A percentile compares a stretch with the other conserved stretches of the same genome.
Conservation (phyloP, 495 filamentous ascomycete genomes). For the Hamigera avellanea region DNA sequence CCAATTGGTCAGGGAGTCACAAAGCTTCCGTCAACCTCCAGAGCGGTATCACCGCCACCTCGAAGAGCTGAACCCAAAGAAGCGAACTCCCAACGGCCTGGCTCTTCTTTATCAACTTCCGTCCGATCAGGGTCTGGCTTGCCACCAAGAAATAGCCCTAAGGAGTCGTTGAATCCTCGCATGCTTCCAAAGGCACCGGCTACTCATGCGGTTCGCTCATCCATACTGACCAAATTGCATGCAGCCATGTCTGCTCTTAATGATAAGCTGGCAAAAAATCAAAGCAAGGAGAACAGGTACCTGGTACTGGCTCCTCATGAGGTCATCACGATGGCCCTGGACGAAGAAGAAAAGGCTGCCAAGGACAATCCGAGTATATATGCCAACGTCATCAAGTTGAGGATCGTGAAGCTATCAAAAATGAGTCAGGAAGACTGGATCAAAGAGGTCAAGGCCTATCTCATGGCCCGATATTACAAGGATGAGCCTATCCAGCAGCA, state of each 20-base stretch:
- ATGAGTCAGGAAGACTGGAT: constrained; percentile 60
- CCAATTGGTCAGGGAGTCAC: not conserved
- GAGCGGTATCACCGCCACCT: constrained; percentile 33
- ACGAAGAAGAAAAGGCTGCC: constrained; percentile 74
- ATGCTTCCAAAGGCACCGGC: constrained; percentile 62
- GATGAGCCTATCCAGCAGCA: constrained; percentile 14
- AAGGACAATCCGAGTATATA: constrained; percentile 58
- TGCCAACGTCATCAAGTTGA: constrained; percentile 66
- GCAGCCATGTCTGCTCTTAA: constrained; percentile 64
- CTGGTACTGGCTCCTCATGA: constrained; percentile 55
- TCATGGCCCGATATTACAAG: constrained; percentile 33
- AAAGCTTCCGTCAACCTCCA: constrained; percentile 13
- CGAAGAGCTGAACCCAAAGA: constrained; percentile 8
- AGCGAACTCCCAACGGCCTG: not conserved
- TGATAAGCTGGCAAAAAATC: constrained; percentile 32
- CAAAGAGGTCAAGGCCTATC: constrained; percentile 28
- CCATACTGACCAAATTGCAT: constrained; percentile 63
- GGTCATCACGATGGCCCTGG: constrained; percentile 65
- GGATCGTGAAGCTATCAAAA: constrained; percentile 60
- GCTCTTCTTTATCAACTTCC: not conserved
- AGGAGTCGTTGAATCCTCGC: constrained; percentile 65
- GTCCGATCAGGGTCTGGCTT: constrained; percentile 2
- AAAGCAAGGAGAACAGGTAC: constrained; percentile 43
- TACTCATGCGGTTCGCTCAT: constrained; percentile 51
- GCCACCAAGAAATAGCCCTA: constrained; percentile 24